A percentile compares a stretch with the other conserved stretches of the same genome.
These are phyloP conservation scores for Cladobotryum protrusum DNA, from an alignment of 2,329 filamentous ascomycete species.

Conservation along the genomic window DNA sequence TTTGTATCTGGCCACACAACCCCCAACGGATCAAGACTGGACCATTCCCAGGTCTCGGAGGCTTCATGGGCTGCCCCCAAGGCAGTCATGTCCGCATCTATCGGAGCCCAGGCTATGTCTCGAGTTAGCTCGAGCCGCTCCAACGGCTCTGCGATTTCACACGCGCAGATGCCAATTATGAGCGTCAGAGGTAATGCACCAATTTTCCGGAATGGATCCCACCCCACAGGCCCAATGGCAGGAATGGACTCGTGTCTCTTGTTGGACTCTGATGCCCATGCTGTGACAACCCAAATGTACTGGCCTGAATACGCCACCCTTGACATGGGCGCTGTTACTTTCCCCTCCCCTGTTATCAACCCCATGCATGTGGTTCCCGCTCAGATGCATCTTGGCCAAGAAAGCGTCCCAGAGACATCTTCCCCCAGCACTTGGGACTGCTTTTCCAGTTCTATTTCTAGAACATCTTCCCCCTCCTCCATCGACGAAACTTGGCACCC, in stretches of 20 bases:
- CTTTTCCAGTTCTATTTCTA: conserved; percentile 47
- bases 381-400: conserved; percentile 50
- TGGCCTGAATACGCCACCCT: conserved; percentile 41
- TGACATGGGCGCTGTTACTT: conserved; percentile 37
- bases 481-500: conserved; percentile 43
- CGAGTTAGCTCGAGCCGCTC: conserved; percentile 34
- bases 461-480: conserved; percentile 43
- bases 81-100: conserved; percentile 25
- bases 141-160: conserved; percentile 41
- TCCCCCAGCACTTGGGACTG: conserved; percentile 48
- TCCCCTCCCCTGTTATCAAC: conserved; percentile 37
- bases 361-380: conserved; percentile 50
- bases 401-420: conserved; percentile 43
- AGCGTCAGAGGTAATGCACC: conserved; percentile 47
- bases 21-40: conserved; percentile 42
- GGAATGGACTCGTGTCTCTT: conserved; percentile 48
- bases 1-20: conserved; percentile 51
- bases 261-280: conserved; percentile 42
- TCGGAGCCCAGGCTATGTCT: conserved; percentile 34
- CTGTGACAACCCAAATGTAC: conserved; percentile 44
- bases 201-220: conserved; percentile 36
- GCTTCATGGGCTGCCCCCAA: conserved; percentile 42
- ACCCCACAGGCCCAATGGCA: conserved; percentile 33
- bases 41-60: conserved; percentile 41
- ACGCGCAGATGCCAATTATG: conserved; percentile 45